Conservation (phyloP, 768 basidiomycete genomes). For the Auricularia auricula-judae region DNA sequence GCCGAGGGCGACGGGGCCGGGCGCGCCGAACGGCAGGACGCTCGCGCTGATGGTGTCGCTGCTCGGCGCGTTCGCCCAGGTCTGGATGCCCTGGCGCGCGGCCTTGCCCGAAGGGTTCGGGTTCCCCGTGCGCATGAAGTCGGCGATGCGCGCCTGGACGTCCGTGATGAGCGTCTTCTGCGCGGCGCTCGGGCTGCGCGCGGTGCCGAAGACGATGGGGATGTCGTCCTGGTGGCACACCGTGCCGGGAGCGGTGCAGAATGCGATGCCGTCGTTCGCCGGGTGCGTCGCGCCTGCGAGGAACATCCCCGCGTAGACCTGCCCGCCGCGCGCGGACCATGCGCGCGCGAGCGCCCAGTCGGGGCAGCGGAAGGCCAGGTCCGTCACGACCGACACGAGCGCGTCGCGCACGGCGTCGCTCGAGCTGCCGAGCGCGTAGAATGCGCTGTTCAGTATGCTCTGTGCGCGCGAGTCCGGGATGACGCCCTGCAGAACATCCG, state of each 20-base stretch:
- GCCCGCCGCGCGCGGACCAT: slow-evolving; percentile 55
- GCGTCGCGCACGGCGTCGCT: slow-evolving; percentile 31
- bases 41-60: not conserved
- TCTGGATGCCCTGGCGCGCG: not conserved
- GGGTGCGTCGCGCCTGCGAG: slow-evolving; percentile 62
- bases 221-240: slow-evolving; percentile 51
- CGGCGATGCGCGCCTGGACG: slow-evolving; percentile 57
- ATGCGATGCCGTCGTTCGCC: slow-evolving; percentile 42
- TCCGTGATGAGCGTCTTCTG: slow-evolving; percentile 53
- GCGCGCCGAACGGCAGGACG: not conserved
- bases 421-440: slow-evolving; percentile 31
- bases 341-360: slow-evolving; percentile 59
- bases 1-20: not conserved
- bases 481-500: slow-evolving; percentile 19
- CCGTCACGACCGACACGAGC: slow-evolving; percentile 50
- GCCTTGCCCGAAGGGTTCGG: slow-evolving; percentile 40
- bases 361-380: slow-evolving; percentile 60
- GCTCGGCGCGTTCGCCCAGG: not conserved
- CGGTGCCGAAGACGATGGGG: slow-evolving; percentile 36
- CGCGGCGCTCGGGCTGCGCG: slow-evolving; percentile 37
- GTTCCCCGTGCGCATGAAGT: slow-evolving; percentile 50
- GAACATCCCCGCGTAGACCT: slow-evolving; percentile 57
- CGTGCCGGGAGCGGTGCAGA: slow-evolving; percentile 42
- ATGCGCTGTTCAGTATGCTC: slow-evolving; percentile 31
- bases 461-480: slow-evolving; percentile 30